Base-by-base conservation (phyloP, 2,329 filamentous ascomycete species). In the Alternaria conjuncta region DNA sequence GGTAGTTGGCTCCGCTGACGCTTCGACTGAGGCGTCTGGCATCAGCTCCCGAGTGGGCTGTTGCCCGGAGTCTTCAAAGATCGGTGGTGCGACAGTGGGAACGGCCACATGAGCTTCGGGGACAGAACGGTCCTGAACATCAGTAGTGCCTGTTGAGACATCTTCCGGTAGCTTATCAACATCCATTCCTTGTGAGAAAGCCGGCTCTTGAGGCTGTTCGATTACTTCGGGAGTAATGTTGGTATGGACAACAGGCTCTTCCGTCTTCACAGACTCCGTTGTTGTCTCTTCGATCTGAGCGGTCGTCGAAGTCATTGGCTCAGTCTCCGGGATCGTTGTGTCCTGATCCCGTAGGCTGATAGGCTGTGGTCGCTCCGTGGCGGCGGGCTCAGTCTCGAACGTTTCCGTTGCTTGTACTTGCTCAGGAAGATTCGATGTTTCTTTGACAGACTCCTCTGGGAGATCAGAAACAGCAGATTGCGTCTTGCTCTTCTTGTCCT, bases 401-500 rank as follows among this genome's bases (percentile, higher is more conserved):
- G 41, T 32, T 15, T 49, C 30, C 12, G 54, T 50, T 21, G 51
- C 54, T 41, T 60, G 47, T 20, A 55, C 11, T 53, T 63, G 44
- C n/a, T 61, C 60, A 26, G 21, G 10, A 26, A 50, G 9, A n/a
- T 32, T 28, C 1, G 11, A 50, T 32, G 46, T 32, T 15, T 51
- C 30, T n/a, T 18, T 25, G 18, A 59, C 55, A 13, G 44, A 25
- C 13, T 64, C 63, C 6, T 67, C 63, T 6, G 30, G 21, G 9
- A 41, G 20, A 21, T 71, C 71, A 15, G 60, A 36, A 8, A 61
- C 26, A 20, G 60, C 32, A 21, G 71, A 58, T 44, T 68, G 62
- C 20, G 68, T 68, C 53, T 73, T 72, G 25, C 51, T 61, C 55
- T 78, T 76, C 67, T 77, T 75, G 53, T 69, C 69, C 51, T 77